Evolutionary conservation across 1,284 basidiomycete species (phyloP).

Genomic region (Melampsora americana): DNA sequence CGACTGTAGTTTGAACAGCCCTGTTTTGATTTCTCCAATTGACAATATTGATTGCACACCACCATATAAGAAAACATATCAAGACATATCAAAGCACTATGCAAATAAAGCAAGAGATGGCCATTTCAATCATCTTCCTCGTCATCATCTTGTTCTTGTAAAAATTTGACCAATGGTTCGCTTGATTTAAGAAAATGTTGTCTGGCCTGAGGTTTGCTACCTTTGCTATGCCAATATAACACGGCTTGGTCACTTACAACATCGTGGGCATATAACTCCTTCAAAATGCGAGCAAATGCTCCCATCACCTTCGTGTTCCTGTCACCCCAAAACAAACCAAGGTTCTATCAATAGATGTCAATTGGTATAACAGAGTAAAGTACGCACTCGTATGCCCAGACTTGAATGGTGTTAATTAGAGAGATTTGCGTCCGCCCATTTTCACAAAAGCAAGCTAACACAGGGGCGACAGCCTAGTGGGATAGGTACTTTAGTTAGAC

Average conservation of each 20-base stretch:
- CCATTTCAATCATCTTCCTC: conserved; percentile 13
- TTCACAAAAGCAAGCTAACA: conserved; percentile 82
- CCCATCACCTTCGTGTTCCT: conserved; percentile 91
- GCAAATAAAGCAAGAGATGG: too few species aligned
- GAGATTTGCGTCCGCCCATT: conserved; percentile 83
- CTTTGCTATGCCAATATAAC: conserved; percentile 95
- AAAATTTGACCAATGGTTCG: conserved; percentile 73
- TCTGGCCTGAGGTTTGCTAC: conserved; percentile 86
- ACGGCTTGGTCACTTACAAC: conserved; percentile 92
- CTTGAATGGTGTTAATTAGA: conserved; percentile 86
- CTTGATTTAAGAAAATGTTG: conserved; percentile 89
- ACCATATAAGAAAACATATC: too few species aligned
- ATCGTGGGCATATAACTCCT: conserved; percentile 89
- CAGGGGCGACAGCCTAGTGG: conserved; percentile 70
- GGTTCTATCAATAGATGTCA: background rate
- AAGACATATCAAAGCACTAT: too few species aligned
- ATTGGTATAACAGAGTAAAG: background rate
- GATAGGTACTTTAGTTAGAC: conserved; percentile 8
- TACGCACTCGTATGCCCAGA: conserved; percentile 63
- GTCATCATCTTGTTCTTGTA: conserved; percentile 51
- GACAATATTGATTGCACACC: too few species aligned
- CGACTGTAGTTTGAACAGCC: too few species aligned
- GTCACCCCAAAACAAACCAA: conserved; percentile 57
- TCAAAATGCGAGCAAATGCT: conserved; percentile 86
- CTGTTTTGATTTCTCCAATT: too few species aligned